Evolutionary conservation across 805 yeast species (phyloP).

Genomic region (Saccharomycopsis fermentans): DNA sequence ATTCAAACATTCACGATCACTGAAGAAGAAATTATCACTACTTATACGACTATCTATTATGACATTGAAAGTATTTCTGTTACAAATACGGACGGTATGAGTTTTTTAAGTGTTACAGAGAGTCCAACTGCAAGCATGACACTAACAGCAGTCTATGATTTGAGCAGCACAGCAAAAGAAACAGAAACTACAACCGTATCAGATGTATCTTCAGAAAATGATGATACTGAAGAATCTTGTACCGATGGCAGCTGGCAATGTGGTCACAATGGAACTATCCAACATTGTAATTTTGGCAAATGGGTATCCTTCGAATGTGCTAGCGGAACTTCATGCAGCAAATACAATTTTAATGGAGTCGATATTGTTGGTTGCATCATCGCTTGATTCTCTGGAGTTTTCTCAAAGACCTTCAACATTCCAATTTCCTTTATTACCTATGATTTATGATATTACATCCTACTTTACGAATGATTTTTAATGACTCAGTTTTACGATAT

Average conservation of each 20-base stretch:
- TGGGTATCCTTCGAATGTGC: constrained; percentile 54
- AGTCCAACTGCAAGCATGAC: too few relatives aligned
- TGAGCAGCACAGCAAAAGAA: constrained; percentile 34
- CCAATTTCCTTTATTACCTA: background rate
- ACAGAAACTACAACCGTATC: constrained; percentile 35
- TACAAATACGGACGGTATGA: background rate
- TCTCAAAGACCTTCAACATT: background rate
- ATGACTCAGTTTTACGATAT: background rate
- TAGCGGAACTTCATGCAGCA: constrained; percentile 53
- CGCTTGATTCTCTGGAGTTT: background rate
- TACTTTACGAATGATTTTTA: background rate
- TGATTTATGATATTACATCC: background rate
- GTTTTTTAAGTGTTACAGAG: too few relatives aligned
- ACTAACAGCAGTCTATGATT: constrained; percentile 21
- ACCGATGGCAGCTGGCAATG: constrained; percentile 47
- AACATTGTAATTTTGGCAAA: constrained; percentile 44
- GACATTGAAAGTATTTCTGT: background rate
- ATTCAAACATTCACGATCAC: background rate
- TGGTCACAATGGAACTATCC: constrained; percentile 38
- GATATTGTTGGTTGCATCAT: constrained; percentile 23
- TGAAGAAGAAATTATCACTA: background rate
- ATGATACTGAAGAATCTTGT: constrained; percentile 26
- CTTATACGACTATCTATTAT: background rate
- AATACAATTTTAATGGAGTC: constrained; percentile 29
- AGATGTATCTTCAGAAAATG: background rate